Evolutionary conservation across 2,329 filamentous ascomycete genomes (phyloP).

Genomic region (Sporothrix brunneoviolacea): DNA sequence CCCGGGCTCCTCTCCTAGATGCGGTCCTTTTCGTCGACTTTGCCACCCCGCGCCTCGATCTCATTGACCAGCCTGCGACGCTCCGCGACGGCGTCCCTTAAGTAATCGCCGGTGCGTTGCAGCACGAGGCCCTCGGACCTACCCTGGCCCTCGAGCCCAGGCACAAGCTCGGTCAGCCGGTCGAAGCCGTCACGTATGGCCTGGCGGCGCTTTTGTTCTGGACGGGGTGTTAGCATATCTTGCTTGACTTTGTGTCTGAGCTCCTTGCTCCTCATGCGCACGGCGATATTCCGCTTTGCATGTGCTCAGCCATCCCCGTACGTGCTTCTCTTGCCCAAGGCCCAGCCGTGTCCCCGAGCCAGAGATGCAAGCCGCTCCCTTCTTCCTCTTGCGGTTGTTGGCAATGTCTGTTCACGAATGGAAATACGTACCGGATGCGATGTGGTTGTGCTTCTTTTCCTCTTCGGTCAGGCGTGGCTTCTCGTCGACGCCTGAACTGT

Average conservation of each 20-base stretch:
- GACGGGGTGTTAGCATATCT: background rate
- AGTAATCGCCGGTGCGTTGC: conserved; percentile 60
- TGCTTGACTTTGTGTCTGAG: too few relatives aligned
- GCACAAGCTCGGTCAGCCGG: conserved; percentile 70
- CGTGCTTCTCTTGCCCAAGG: too few relatives aligned
- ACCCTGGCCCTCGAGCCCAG: conserved; percentile 73
- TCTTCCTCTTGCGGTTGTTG: too few relatives aligned
- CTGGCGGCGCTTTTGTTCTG: conserved; percentile 31
- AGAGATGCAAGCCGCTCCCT: background rate
- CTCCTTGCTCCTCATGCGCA: too few relatives aligned
- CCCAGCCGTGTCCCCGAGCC: background rate
- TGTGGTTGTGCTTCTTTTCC: conserved; percentile 35
- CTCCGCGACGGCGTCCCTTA: conserved; percentile 53
- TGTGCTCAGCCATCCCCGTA: too few relatives aligned
- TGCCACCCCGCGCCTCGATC: conserved; percentile 50
- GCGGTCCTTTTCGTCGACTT: conserved; percentile 36
- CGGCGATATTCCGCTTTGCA: too few relatives aligned
- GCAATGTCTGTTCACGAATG: too few relatives aligned
- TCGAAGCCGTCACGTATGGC: conserved; percentile 83
- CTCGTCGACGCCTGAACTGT: conserved; percentile 18
- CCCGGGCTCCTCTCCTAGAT: conserved; percentile 12
- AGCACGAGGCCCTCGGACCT: conserved; percentile 83
- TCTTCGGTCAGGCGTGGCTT: conserved; percentile 30
- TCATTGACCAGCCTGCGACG: conserved; percentile 51
- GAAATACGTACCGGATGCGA: conserved; percentile 25